Evolutionary conservation across 306 rosid genomes (phyloP).

Genomic region (Hippophae gyantsensis): DNA sequence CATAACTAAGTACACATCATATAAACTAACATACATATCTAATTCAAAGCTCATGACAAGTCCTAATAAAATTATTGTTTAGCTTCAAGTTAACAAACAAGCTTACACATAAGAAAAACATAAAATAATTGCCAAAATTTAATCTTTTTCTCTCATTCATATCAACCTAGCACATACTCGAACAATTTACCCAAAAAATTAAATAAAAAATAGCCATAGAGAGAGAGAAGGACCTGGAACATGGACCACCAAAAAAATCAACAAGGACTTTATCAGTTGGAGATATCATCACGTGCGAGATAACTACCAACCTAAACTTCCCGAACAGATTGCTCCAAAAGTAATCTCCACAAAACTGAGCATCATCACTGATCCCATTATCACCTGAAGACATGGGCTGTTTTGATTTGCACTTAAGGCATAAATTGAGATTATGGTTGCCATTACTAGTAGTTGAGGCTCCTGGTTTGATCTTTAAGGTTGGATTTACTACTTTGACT

Average conservation of each 20-base stretch:
- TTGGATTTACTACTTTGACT: constrained; percentile 1
- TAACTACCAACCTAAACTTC: constrained; percentile 72
- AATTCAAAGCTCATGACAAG: no score
- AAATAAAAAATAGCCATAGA: background rate
- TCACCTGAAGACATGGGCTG: constrained; percentile 46
- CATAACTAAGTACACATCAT: no score
- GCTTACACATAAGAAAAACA: no score
- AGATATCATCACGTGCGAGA: constrained; percentile 74
- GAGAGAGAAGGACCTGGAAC: constrained; percentile 49
- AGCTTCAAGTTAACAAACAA: no score
- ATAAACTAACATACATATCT: no score
- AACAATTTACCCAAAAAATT: background rate
- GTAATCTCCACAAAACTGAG: constrained; percentile 68
- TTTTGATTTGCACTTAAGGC: constrained; percentile 70
- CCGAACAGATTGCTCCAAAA: constrained; percentile 60
- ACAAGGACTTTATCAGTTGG: constrained; percentile 81
- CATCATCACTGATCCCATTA: constrained; percentile 44
- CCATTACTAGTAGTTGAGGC: constrained; percentile 15
- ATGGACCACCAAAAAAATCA: constrained; percentile 91
- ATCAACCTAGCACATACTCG: background rate
- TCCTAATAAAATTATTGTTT: no score
- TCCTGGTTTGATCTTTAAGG: background rate
- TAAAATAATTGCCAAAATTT: background rate
- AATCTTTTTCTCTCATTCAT: background rate
- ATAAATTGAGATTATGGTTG: constrained; percentile 18